Evolutionary conservation across 441 rosid genomes (phyloP).

Genomic region (Erodium moschatum): DNA sequence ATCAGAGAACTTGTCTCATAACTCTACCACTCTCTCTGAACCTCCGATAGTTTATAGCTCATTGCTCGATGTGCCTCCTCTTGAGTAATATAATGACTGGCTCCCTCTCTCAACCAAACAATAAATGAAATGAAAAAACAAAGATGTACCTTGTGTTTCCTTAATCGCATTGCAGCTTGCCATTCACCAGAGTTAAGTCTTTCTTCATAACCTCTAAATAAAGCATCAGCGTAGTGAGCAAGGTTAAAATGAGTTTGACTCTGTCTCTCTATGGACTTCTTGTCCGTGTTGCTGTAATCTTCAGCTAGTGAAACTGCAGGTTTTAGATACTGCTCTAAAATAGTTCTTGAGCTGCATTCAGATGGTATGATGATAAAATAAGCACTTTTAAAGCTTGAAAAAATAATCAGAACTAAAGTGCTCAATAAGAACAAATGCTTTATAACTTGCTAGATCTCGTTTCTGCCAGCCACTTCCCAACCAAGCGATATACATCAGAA

Average conservation of each 20-base stretch:
- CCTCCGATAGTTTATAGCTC: background rate
- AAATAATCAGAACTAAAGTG: slow-evolving; percentile 18
- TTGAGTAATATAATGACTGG: background rate
- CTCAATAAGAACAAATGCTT: slow-evolving; percentile 17
- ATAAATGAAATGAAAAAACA: background rate
- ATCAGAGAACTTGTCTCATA: slow-evolving; percentile 10
- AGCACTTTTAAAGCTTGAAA: slow-evolving; percentile 21
- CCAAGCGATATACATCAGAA: slow-evolving; percentile 73
- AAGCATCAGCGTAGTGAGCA: slow-evolving; percentile 93
- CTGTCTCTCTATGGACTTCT: slow-evolving; percentile 63
- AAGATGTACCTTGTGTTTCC: slow-evolving; percentile 73
- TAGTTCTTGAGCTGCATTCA: slow-evolving; percentile 80
- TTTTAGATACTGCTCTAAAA: slow-evolving; percentile 85
- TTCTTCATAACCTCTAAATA: slow-evolving; percentile 82
- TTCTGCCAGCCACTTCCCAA: slow-evolving; percentile 98
- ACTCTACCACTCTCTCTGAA: background rate
- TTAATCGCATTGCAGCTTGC: slow-evolving; percentile 91
- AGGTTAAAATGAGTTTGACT: slow-evolving; percentile 84
- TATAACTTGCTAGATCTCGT: slow-evolving; percentile 92
- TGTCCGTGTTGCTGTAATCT: slow-evolving; percentile 40
- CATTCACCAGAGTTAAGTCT: slow-evolving; percentile 89
- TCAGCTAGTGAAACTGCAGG: slow-evolving; percentile 83
- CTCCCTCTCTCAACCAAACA: background rate
- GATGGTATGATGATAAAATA: slow-evolving; percentile 14
- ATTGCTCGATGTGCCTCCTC: background rate